These are phyloP conservation scores for Daldinia sp. DNA, from an alignment of 2,329 filamentous ascomycete genomes.

Conservation along the genomic window DNA sequence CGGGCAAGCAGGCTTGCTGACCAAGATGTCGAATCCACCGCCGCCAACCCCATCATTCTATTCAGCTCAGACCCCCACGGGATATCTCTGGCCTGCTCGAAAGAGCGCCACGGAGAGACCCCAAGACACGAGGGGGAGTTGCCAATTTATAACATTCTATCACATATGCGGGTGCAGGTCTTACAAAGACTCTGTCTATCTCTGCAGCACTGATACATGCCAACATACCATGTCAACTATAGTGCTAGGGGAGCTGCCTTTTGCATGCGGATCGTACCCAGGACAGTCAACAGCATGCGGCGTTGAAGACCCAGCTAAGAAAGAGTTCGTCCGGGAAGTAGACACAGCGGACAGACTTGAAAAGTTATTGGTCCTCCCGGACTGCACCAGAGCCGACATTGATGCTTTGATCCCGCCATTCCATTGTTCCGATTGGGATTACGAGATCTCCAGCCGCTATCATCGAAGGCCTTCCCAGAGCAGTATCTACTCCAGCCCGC, in stretches of 20 bases:
- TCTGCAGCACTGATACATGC: constrained; percentile 32
- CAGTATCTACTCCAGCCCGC: not conserved
- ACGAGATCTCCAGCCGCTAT: constrained; percentile 17
- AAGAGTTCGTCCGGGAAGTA: constrained; percentile 31
- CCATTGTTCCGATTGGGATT: not conserved
- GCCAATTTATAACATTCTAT: constrained; percentile 40
- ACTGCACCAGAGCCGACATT: constrained; percentile 18
- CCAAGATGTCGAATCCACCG: constrained; percentile 11
- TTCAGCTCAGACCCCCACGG: not conserved
- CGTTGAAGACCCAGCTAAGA: constrained; percentile 20
- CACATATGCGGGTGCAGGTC: constrained; percentile 44
- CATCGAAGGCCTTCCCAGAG: not conserved
- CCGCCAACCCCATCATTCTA: not conserved
- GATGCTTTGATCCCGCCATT: constrained; percentile 19
- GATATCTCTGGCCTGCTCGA: not conserved
- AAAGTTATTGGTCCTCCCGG: constrained; percentile 28
- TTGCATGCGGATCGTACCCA: constrained; percentile 23
- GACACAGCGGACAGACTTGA: constrained; percentile 27
- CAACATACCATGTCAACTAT: constrained; percentile 17
- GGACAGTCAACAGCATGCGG: constrained; percentile 21
- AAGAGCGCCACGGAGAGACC: not conserved
- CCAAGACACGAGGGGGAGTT: constrained; percentile 3
- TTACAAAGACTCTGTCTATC: constrained; percentile 22
- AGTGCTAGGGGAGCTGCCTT: constrained; percentile 32
- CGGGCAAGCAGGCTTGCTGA: constrained; percentile 39